Conservation (phyloP, 495 filamentous ascomycete species). For the Hyphodiscus hymeniophilus region DNA sequence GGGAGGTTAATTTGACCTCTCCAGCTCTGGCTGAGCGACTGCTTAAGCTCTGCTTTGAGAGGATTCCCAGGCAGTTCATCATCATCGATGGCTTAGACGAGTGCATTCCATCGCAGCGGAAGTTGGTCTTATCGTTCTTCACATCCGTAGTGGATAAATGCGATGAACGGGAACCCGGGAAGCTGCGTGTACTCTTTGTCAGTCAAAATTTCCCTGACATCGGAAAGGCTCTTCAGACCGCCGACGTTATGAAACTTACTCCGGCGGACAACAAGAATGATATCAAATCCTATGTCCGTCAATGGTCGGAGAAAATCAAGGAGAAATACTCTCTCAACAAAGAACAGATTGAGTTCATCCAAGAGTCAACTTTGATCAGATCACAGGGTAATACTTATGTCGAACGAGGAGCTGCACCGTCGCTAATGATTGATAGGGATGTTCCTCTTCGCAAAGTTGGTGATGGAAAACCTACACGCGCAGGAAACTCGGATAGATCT, state of each 20-base stretch:
- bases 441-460: constrained; percentile 41
- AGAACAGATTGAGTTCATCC: constrained; percentile 14
- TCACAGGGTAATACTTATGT: constrained; percentile 11
- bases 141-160: constrained; percentile 18
- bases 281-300: constrained; percentile 22
- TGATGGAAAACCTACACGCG: constrained; percentile 31
- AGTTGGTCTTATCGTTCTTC: constrained; percentile 22
- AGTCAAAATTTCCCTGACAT: constrained; percentile 31
- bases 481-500: constrained; percentile 26
- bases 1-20: constrained; percentile 23
- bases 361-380: constrained; percentile 6
- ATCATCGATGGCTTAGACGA: constrained; percentile 41
- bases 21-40: constrained; percentile 22
- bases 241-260: constrained; percentile 20
- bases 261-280: constrained; percentile 22
- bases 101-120: constrained; percentile 25
- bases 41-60: constrained; percentile 23
- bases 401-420: constrained; percentile 9
- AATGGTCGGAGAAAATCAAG: constrained; percentile 18
- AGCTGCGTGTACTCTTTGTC: constrained; percentile 30
- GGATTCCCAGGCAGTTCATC: constrained; percentile 25
- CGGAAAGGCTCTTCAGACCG: constrained; percentile 18
- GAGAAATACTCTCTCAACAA: constrained; percentile 21
- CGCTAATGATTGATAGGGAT: constrained; percentile 28
- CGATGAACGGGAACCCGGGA: constrained; percentile 25